A percentile compares a stretch with the other conserved stretches of the same genome.
Conservation (phyloP, 768 basidiomycete genomes). For the Paxillus involutus region DNA sequence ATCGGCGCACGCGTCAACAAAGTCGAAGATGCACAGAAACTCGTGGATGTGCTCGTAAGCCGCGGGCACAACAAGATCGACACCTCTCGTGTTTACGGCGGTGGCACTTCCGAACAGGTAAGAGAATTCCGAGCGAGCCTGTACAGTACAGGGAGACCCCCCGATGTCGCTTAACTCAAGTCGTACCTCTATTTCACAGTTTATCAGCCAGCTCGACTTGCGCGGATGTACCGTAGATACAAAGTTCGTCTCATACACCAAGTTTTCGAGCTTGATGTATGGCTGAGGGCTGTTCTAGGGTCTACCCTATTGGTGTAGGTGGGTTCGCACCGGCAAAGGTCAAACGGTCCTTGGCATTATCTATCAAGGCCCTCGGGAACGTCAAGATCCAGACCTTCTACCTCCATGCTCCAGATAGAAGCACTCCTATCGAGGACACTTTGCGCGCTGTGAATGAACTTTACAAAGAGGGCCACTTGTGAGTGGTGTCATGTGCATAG, state of each 20-base stretch:
- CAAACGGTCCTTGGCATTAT: too few species aligned
- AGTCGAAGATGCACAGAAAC: constrained; percentile 15
- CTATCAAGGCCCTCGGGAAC: too few species aligned
- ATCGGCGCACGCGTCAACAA: constrained; percentile 11
- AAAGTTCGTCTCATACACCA: constrained; percentile 8
- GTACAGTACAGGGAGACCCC: too few species aligned
- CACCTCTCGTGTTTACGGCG: too few species aligned
- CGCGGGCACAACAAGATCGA: too few species aligned
- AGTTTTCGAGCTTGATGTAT: not conserved
- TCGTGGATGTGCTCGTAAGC: constrained; percentile 11
- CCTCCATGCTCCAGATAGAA: constrained; percentile 45
- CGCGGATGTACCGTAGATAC: constrained; percentile 20
- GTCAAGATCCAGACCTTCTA: constrained; percentile 20
- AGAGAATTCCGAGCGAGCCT: too few species aligned
- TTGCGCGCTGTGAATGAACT: constrained; percentile 47
- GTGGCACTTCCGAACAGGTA: too few species aligned
- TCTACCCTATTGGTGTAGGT: too few species aligned
- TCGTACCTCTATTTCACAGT: constrained; percentile 1
- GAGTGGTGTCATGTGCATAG: constrained; percentile 13
- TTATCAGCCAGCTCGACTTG: constrained; percentile 14
- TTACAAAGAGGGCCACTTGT: constrained; percentile 52
- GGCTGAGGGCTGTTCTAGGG: not conserved
- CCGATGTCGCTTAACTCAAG: not conserved
- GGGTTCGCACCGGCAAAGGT: too few species aligned
- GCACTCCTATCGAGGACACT: constrained; percentile 46